Evolutionary conservation across 306 rosid species (phyloP), one percentile per base, ranked within the genome.

Genomic region (Sphenostylis stenocarpa): DNA sequence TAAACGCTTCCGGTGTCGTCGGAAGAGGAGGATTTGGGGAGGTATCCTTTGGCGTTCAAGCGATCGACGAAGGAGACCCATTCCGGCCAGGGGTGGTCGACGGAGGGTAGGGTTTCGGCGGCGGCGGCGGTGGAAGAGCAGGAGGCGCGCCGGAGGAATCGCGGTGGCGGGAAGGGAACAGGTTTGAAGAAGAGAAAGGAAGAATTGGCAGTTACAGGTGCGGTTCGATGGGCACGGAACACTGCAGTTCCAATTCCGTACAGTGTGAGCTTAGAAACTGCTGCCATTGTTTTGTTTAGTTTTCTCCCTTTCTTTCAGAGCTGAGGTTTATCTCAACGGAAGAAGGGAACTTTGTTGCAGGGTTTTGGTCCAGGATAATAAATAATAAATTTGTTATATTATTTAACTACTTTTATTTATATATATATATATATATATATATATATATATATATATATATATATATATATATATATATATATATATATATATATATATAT

Each of bases 21-120:
- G 1, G 69, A 47, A 67, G 52, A 2, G 49, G 79, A 49, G 48
- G 84, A 16, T 61, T 87, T 84, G 49, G 69, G 39, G 20, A 95
- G 84, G 83, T 95, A 92, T 29, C 98, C 97, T 63, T 80, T 87
- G 72, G 82, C 70, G 72, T 26, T 88, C 86, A 95, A 73, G 28
- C 89, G 85, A 78, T 95, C 98, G 9, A 95, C 83, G 84, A 95
- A 95, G 16, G 91, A 86, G 76, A 92, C 80, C 97, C 97, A 95
- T 85, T 95, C 99, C 4, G 96, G 90, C 99, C 98, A 95, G 3
- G 99, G 97, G 77, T 95, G 98, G 44, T 34, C 66, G 39, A 36
- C 70, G 60, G 51, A 55, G 61, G 82, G 21, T 12, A 65, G n/a
- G 65, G 47, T 45, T 64, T 76, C 89, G 19, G 7, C 75, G 6